Conservation (phyloP, 345 rosid genomes). For the Turnera subulata region DNA sequence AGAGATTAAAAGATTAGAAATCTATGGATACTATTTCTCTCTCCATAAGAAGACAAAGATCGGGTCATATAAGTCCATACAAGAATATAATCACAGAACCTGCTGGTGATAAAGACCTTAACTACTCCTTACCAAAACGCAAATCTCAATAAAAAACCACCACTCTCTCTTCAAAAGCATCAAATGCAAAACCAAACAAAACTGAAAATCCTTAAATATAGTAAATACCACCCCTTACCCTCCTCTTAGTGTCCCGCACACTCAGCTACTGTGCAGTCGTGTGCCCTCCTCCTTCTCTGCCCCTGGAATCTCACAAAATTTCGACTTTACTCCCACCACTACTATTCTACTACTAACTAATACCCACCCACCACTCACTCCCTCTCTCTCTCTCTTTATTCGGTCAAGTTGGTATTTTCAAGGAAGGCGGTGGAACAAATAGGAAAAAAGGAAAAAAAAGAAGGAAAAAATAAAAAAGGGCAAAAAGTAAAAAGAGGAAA, state of each 20-base stretch:
- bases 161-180: not conserved
- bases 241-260: slow-evolving; percentile 14
- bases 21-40: slow-evolving; percentile 58
- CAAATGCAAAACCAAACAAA: not conserved
- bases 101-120: slow-evolving; percentile 11
- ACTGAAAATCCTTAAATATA: not conserved
- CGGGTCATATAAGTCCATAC: slow-evolving; percentile 12
- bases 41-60: slow-evolving; percentile 29
- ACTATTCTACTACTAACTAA: no score
- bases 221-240: no score
- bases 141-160: slow-evolving; percentile 26
- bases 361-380: slow-evolving; percentile 6
- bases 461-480: no score
- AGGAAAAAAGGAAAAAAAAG: no score
- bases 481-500: no score
- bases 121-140: slow-evolving; percentile 10
- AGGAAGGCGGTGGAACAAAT: no score
- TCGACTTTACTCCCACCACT: no score
- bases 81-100: not conserved
- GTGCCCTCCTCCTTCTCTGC: no score
- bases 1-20: slow-evolving; percentile 43
- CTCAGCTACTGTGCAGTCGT: no score
- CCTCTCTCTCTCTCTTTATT: slow-evolving; percentile 27
- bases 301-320: no score
- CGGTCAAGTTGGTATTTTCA: slow-evolving; percentile 23